These are phyloP conservation scores for Chlorencoelia australis DNA, from an alignment of 2,329 filamentous ascomycete species.

Conservation along the genomic window DNA sequence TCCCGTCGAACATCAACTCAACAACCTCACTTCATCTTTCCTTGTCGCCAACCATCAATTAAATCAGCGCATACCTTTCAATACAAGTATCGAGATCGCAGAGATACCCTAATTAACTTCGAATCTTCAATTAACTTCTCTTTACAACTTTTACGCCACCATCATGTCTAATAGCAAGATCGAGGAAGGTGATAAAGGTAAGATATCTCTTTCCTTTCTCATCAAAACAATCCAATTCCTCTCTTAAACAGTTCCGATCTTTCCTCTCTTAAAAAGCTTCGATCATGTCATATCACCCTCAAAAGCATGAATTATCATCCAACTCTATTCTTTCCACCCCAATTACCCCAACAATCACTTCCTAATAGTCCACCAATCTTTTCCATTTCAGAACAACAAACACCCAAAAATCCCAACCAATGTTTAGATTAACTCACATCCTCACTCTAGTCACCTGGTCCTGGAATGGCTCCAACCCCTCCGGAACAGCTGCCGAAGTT, in stretches of 20 bases:
- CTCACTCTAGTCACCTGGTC: constrained; percentile 54
- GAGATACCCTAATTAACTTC: not conserved
- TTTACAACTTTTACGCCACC: constrained; percentile 2
- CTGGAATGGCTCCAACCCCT: constrained; percentile 45
- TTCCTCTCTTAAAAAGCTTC: too few relatives aligned
- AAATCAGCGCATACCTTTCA: constrained; percentile 8
- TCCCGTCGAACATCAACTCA: constrained; percentile 14
- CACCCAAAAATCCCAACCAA: not conserved
- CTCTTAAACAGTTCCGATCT: too few relatives aligned
- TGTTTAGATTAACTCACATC: not conserved
- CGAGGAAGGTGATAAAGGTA: constrained; percentile 42
- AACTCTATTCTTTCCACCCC: too few relatives aligned
- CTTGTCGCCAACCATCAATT: constrained; percentile 21
- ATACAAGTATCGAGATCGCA: constrained; percentile 12
- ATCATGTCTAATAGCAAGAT: constrained; percentile 36
- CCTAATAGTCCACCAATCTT: not conserved
- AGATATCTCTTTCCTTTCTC: constrained; percentile 10
- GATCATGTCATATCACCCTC: too few relatives aligned
- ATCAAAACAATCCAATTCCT: not conserved
- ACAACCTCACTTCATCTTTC: constrained; percentile 2
- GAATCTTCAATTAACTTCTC: constrained; percentile 2
- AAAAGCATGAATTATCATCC: too few relatives aligned
- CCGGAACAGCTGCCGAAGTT: constrained; percentile 47
- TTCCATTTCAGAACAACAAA: not conserved
- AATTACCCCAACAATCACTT: not conserved